Percentiles rank a stretch among this genome's conserved stretches.
Evolutionary conservation across 352 stramenopile genomes (phyloP).

Genomic region (Globisporangium splendens): DNA sequence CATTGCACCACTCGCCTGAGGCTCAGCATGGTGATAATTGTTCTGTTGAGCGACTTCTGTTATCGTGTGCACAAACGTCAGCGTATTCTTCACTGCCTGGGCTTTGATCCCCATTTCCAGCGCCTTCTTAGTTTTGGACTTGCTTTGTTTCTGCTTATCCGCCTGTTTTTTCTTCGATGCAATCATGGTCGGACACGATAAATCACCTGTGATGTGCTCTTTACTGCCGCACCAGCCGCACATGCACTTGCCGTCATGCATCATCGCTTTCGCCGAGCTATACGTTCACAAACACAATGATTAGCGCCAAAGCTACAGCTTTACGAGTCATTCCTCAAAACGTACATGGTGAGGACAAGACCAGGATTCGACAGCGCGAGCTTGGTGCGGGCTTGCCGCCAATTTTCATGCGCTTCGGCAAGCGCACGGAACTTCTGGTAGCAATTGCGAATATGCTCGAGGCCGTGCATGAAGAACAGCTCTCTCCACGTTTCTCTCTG

Average conservation of each 20-base stretch:
- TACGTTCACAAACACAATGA: background rate
- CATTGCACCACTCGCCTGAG: background rate
- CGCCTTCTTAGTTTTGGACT: slow-evolving; percentile 22
- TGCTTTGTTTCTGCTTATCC: slow-evolving; percentile 38
- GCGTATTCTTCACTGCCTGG: slow-evolving; percentile 42
- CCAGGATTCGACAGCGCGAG: slow-evolving; percentile 65
- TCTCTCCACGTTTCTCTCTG: slow-evolving; percentile 80
- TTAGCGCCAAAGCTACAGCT: background rate
- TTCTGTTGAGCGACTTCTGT: slow-evolving; percentile 13
- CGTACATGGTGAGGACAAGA: slow-evolving; percentile 68
- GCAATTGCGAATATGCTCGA: slow-evolving; percentile 59
- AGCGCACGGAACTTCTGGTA: slow-evolving; percentile 56
- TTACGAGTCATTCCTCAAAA: background rate
- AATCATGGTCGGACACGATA: slow-evolving; percentile 32
- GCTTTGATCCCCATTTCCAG: slow-evolving; percentile 32
- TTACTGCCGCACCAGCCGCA: slow-evolving; percentile 75
- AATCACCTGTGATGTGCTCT: slow-evolving; percentile 69
- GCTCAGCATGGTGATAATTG: background rate
- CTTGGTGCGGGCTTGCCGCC: slow-evolving; percentile 72
- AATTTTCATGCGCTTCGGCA: slow-evolving; percentile 65
- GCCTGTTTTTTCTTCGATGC: slow-evolving; percentile 60
- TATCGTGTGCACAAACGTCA: slow-evolving; percentile 34
- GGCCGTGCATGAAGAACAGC: slow-evolving; percentile 68
- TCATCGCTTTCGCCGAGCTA: slow-evolving; percentile 81
- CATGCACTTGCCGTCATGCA: slow-evolving; percentile 79